Base-by-base conservation (phyloP, 805 yeast species). In the Debaryomyces prosopidis region DNA sequence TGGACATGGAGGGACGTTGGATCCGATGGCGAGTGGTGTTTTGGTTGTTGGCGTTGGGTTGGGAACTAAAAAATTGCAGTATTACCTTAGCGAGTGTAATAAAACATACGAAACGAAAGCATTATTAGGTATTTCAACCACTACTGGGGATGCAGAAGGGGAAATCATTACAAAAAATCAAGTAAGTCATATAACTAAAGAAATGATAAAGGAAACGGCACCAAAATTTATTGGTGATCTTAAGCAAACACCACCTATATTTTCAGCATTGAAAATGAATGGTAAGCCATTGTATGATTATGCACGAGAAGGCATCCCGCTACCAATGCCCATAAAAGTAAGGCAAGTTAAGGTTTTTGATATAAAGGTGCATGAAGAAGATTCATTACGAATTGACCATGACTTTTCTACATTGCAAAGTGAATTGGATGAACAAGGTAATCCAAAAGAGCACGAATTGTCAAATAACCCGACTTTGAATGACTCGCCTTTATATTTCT, bases 1-100 rank as follows among this genome's bases (percentile, higher is more conserved):
- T 74, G 99, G 99, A 1, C 99, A 94, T 64, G 99, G 99, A 15
- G 99, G 99, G 8, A 94, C 99, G 0, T 71, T 94, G 32, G 99
- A 94, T 59, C 97, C 98, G 0, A 67, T 88, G 36, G 99, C 99
- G 0, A 83, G 90, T n/a, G 99, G 99, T 9, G 91, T 92, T 1
- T 65, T 88, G 35, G 92, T 95, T 1, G 75, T 94, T 44, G 99
- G 99, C 4, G 80, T 94, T n/a, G 97, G 97, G 5, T 50, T 74
- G 1, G 99, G 99, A 2, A 94, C 99, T 2, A 95, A 92, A 62
- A 72, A 79, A 59, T 70, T 94, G 36, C 85, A 82, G 45, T 72
- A 79, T 48, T 90, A 86, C 58, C 72, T 92, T 16, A 82, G 82
- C 26, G 86, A 84, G 26, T 84, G 96, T 48, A 75, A 77, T 7